Conservation (phyloP, 495 filamentous ascomycete genomes). For the Entonaema liquescens region DNA sequence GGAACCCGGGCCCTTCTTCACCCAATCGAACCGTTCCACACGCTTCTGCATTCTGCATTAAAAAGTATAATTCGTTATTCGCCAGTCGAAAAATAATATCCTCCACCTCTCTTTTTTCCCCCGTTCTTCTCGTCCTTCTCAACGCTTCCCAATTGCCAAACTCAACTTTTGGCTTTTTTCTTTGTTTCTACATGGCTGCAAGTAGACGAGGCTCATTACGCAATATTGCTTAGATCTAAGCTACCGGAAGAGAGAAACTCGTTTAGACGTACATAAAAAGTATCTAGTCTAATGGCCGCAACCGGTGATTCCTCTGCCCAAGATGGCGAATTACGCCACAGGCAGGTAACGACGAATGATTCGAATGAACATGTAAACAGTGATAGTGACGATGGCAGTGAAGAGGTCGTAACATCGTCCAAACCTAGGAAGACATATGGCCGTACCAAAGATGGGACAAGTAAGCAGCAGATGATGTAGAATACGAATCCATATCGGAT, state of each 20-base stretch:
- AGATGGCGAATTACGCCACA: constrained; percentile 35
- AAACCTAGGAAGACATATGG: constrained; percentile 83
- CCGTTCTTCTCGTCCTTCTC: not conserved
- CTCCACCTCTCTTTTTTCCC: constrained; percentile 12
- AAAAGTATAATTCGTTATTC: constrained; percentile 3
- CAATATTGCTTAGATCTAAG: constrained; percentile 12
- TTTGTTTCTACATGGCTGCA: constrained; percentile 27
- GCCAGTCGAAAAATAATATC: not conserved
- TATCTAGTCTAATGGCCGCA: constrained; percentile 28
- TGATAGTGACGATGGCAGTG: constrained; percentile 27
- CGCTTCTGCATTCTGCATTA: constrained; percentile 2
- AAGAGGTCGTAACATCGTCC: constrained; percentile 44
- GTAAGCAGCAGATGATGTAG: constrained; percentile 61
- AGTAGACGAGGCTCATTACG: constrained; percentile 39
- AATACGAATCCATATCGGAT: not conserved
- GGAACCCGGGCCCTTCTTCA: constrained; percentile 1
- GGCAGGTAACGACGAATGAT: constrained; percentile 21
- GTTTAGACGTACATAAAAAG: not conserved
- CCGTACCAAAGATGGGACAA: constrained; percentile 86
- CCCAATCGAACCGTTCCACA: constrained; percentile 29
- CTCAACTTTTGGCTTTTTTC: constrained; percentile 1
- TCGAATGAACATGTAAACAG: constrained; percentile 8
- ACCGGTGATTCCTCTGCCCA: constrained; percentile 18
- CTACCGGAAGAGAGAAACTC: not conserved
- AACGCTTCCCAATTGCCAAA: not conserved